Conservation (phyloP, 768 basidiomycete species). For the Mycena filopes region DNA sequence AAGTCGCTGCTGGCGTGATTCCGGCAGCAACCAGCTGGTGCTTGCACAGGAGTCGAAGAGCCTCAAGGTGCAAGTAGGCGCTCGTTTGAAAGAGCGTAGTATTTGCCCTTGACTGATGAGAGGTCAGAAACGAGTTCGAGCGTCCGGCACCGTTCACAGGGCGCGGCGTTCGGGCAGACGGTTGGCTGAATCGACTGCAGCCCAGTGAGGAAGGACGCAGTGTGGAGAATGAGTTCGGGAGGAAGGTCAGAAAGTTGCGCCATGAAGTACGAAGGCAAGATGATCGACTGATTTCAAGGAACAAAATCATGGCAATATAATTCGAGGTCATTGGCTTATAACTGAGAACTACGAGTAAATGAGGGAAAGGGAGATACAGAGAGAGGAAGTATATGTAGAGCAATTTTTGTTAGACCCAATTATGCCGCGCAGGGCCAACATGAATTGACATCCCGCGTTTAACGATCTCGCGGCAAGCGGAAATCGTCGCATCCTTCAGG, state of each 20-base stretch:
- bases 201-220: background rate
- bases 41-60: background rate
- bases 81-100: background rate
- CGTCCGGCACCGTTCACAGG: background rate
- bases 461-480: background rate
- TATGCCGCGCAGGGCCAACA: too few species aligned
- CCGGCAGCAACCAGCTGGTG: background rate
- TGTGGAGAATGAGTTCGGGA: background rate
- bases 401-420: too few species aligned
- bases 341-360: too few species aligned
- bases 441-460: background rate
- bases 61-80: background rate
- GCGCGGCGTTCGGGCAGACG: background rate
- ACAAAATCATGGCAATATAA: too few species aligned
- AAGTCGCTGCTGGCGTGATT: background rate
- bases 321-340: too few species aligned
- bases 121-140: background rate
- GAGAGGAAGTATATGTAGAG: too few species aligned
- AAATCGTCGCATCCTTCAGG: background rate
- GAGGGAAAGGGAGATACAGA: too few species aligned
- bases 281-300: too few species aligned
- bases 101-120: background rate
- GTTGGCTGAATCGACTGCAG: background rate
- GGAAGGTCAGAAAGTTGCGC: background rate
- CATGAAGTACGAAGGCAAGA: background rate